Evolutionary conservation across 345 rosid species (phyloP).

Genomic region (Aegle marmelos): DNA sequence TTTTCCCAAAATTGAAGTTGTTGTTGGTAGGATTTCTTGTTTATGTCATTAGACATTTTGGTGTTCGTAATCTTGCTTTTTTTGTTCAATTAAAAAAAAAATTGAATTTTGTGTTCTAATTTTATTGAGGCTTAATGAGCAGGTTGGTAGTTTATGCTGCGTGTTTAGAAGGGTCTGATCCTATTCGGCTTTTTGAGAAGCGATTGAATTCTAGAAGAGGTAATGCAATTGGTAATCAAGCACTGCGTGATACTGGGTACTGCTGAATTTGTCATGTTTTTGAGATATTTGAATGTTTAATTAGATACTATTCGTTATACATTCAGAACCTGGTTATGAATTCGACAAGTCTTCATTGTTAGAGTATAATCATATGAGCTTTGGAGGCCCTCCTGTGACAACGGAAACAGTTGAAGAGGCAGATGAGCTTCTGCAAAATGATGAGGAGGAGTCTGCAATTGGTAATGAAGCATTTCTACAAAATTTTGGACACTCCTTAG

Average conservation of each 20-base stretch:
- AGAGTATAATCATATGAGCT: constrained; percentile 91
- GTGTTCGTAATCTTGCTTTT: too few relatives aligned
- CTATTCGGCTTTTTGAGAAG: constrained; percentile 85
- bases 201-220: constrained; percentile 89
- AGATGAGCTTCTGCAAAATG: constrained; percentile 52
- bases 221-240: constrained; percentile 3
- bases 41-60: too few relatives aligned
- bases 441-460: constrained; percentile 68
- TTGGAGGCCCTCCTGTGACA: constrained; percentile 90
- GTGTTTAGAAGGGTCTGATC: constrained; percentile 95
- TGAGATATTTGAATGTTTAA: background rate
- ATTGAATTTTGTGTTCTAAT: background rate
- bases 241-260: background rate
- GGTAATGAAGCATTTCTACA: constrained; percentile 38
- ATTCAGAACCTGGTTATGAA: constrained; percentile 79
- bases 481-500: background rate
- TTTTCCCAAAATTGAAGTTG: background rate
- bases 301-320: constrained; percentile 13
- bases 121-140: constrained; percentile 16
- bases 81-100: too few relatives aligned
- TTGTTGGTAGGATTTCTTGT: background rate
- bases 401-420: constrained; percentile 79
- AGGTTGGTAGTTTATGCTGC: constrained; percentile 79
- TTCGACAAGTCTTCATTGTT: constrained; percentile 65
- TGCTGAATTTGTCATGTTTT: background rate